These are phyloP conservation scores for Ascochyta lentis DNA, from an alignment of 2,329 filamentous ascomycete genomes.

Conservation along the genomic window DNA sequence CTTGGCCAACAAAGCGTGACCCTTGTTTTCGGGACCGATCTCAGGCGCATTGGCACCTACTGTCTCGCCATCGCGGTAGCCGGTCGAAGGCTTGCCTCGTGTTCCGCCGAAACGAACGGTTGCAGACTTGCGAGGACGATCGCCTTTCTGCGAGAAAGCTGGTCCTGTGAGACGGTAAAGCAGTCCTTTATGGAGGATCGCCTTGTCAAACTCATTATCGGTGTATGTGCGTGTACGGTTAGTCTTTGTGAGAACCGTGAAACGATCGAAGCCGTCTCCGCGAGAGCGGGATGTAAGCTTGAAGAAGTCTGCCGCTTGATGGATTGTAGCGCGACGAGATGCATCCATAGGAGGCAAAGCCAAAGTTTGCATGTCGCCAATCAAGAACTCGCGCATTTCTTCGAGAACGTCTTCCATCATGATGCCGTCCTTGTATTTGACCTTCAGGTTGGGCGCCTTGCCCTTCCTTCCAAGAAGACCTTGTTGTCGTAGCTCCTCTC, in stretches of 20 bases:
- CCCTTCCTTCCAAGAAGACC: conserved; percentile 54
- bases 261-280: conserved; percentile 74
- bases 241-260: conserved; percentile 79
- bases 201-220: conserved; percentile 59
- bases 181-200: conserved; percentile 57
- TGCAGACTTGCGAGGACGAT: conserved; percentile 15
- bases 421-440: conserved; percentile 78
- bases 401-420: conserved; percentile 71
- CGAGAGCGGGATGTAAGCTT: conserved; percentile 84
- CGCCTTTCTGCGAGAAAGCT: conserved; percentile 16
- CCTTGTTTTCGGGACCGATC: conserved; percentile 80
- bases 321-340: conserved; percentile 75
- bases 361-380: conserved; percentile 68
- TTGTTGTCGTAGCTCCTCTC: conserved; percentile 54
- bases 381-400: conserved; percentile 76
- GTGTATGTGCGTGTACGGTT: conserved; percentile 68
- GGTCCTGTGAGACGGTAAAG: conserved; percentile 48
- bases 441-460: conserved; percentile 59
- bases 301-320: conserved; percentile 77
- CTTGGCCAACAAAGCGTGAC: conserved; percentile 87
- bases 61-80: conserved; percentile 82
- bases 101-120: conserved; percentile 21
- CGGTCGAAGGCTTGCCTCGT: conserved; percentile 26
- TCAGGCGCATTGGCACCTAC: conserved; percentile 87
- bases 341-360: conserved; percentile 86